Conservation (phyloP, 2,329 filamentous ascomycete species). For the Diplocarpon rosae region DNA sequence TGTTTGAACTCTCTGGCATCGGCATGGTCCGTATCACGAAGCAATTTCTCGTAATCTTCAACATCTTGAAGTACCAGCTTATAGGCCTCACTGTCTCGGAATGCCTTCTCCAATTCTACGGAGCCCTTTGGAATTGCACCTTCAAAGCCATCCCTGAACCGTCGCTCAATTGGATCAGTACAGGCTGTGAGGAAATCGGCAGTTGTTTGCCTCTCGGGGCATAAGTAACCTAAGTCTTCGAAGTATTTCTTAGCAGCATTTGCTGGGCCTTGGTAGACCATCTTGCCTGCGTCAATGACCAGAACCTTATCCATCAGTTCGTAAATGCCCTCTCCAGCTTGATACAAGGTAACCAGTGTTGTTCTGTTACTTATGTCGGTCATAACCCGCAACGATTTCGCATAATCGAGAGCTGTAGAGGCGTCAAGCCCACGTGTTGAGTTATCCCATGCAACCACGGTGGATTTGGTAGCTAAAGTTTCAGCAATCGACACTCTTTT, state of each 20-base stretch:
- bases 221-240: conserved; percentile 58
- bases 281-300: conserved; percentile 55
- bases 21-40: conserved; percentile 23
- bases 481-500: conserved; percentile 73
- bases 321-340: conserved; percentile 58
- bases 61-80: conserved; percentile 37
- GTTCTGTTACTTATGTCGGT: conserved; percentile 53
- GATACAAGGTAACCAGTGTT: conserved; percentile 59
- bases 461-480: conserved; percentile 60
- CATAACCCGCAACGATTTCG: conserved; percentile 51
- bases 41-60: conserved; percentile 37
- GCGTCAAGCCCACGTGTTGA: conserved; percentile 64
- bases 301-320: conserved; percentile 56
- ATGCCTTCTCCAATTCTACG: conserved; percentile 43
- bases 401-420: conserved; percentile 63
- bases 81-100: conserved; percentile 35
- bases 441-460: conserved; percentile 70
- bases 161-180: conserved; percentile 48
- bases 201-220: conserved; percentile 44
- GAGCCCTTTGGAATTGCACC: conserved; percentile 42
- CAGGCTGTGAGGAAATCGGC: conserved; percentile 69
- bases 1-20: conserved; percentile 32
- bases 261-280: conserved; percentile 59
- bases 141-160: conserved; percentile 44
- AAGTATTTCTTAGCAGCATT: conserved; percentile 59